phyloP scores from a whole-genome alignment of 2,329 filamentous ascomycete genomes.

The Microascus cirrosus region DNA sequence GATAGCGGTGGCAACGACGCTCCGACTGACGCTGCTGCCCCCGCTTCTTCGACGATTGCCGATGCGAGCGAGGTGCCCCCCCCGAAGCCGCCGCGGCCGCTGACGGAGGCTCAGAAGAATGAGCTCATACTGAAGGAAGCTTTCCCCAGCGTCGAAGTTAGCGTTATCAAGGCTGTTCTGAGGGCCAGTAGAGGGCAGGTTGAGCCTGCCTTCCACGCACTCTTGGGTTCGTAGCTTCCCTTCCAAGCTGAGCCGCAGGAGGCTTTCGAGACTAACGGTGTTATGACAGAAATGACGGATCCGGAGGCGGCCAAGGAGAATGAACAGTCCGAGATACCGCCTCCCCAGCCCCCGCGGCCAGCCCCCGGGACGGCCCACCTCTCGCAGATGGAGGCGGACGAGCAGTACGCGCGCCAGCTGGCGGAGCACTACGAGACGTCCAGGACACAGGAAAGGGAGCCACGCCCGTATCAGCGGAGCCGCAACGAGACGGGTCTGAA shows the following conservation, averaged over 20 bases:
- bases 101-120: constrained; percentile 73
- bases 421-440: constrained; percentile 76
- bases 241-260: not conserved
- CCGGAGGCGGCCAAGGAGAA: constrained; percentile 53
- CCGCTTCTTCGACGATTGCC: constrained; percentile 21
- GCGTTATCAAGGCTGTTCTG: constrained; percentile 80
- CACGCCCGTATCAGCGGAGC: constrained; percentile 26
- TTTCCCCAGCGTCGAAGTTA: constrained; percentile 71
- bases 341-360: constrained; percentile 71
- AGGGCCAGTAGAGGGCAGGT: constrained; percentile 76
- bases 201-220: constrained; percentile 89
- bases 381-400: constrained; percentile 81
- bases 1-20: constrained; percentile 6
- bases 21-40: constrained; percentile 10
- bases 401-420: constrained; percentile 82
- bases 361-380: constrained; percentile 46
- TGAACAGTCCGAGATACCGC: constrained; percentile 49
- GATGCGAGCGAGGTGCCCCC: constrained; percentile 38
- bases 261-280: not conserved
- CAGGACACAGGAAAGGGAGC: constrained; percentile 36
- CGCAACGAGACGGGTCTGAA: constrained; percentile 30
- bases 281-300: constrained; percentile 59
- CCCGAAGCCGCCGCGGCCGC: constrained; percentile 74
- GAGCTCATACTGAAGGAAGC: constrained; percentile 85
- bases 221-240: constrained; percentile 52